A percentile compares a stretch with the other conserved stretches of the same genome.
phyloP scores from a whole-genome alignment of 2,329 filamentous ascomycete genomes.

The Biscogniauxia mediterranea region DNA sequence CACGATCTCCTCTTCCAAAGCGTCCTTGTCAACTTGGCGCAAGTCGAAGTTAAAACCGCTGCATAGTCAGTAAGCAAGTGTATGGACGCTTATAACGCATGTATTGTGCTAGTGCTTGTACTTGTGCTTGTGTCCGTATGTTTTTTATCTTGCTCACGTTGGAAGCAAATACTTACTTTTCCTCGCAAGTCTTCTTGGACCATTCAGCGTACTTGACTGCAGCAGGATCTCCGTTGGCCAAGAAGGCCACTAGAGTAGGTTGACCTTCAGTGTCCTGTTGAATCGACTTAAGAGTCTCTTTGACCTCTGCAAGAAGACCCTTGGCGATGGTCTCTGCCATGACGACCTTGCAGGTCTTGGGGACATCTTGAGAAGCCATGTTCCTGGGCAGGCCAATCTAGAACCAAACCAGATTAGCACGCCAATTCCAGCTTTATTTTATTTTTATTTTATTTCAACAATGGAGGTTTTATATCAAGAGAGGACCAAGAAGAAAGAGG shows the following conservation, averaged over 20 bases:
- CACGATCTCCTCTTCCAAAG: conserved; percentile 85
- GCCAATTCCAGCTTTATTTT: background rate
- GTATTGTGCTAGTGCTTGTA: conserved; percentile 5
- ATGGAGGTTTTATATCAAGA: too few species aligned
- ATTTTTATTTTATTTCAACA: background rate
- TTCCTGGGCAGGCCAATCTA: conserved; percentile 15
- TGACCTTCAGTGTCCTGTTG: conserved; percentile 52
- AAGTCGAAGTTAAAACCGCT: conserved; percentile 91
- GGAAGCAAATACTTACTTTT: conserved; percentile 69
- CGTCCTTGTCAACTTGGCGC: conserved; percentile 78
- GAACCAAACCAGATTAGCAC: conserved; percentile 3
- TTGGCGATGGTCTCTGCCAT: conserved; percentile 86
- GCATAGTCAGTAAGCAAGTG: conserved; percentile 18
- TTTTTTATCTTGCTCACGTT: background rate
- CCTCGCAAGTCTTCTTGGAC: conserved; percentile 93
- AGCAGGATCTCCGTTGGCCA: conserved; percentile 88
- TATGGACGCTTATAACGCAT: conserved; percentile 3
- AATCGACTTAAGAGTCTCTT: conserved; percentile 69
- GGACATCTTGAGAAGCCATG: conserved; percentile 45
- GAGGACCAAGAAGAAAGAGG: too few species aligned
- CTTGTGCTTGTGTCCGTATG: background rate
- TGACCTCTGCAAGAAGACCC: conserved; percentile 73
- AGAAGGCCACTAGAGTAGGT: conserved; percentile 84
- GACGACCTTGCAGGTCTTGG: conserved; percentile 86
- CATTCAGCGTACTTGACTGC: conserved; percentile 94